Percentiles rank a stretch among this genome's conserved stretches.
Evolutionary conservation across 78 protist species (phyloP).

Genomic region (Monocercomonoides exilis): DNA sequence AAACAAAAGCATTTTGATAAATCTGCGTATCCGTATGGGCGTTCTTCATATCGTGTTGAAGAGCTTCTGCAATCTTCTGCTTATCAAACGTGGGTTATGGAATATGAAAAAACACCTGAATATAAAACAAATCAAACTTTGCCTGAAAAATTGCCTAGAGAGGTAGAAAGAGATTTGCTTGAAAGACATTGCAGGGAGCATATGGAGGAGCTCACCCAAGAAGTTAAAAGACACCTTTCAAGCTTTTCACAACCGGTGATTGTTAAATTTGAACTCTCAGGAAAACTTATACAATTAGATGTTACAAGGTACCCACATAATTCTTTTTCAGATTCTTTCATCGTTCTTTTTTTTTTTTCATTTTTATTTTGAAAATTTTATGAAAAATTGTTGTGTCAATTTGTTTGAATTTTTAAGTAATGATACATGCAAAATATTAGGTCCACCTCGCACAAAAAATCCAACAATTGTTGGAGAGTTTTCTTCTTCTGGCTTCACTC

Average conservation of each 20-base stretch:
- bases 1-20: neutral
- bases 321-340: too few relatives aligned
- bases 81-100: neutral
- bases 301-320: too few relatives aligned
- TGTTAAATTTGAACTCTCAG: too few relatives aligned
- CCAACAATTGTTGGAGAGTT: neutral
- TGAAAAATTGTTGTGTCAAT: too few relatives aligned
- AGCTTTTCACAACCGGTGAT: neutral
- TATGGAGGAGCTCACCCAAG: neutral
- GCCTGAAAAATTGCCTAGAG: neutral
- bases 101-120: neutral
- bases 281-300: too few relatives aligned
- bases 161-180: neutral
- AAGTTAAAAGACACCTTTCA: neutral
- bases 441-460: neutral
- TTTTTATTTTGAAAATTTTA: too few relatives aligned
- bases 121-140: neutral
- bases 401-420: neutral
- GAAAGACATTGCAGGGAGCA: neutral
- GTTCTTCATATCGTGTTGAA: neutral
- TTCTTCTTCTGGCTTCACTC: too few relatives aligned
- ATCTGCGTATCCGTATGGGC: neutral
- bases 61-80: neutral
- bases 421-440: neutral
- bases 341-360: too few relatives aligned